These are phyloP conservation scores for Triglochin maritima DNA, from an alignment of 106 monocot genomes.

Conservation along the genomic window DNA sequence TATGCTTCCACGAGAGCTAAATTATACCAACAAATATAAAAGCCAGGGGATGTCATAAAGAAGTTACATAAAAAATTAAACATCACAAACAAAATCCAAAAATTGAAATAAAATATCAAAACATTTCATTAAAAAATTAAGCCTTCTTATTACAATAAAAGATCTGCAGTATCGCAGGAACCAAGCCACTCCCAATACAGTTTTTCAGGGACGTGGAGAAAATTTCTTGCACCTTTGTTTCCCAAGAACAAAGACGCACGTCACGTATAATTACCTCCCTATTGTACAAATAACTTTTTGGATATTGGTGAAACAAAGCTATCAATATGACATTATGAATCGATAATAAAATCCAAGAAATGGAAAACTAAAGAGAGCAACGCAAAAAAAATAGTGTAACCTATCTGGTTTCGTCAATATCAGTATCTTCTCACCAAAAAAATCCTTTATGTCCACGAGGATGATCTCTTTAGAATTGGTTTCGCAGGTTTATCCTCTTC, in stretches of 20 bases:
- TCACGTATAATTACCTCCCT: not conserved
- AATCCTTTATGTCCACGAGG: slow-evolving; percentile 15
- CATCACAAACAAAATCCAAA: no score
- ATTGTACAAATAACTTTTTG: not conserved
- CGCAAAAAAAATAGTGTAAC: not conserved
- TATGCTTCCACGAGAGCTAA: no score
- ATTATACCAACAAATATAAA: no score
- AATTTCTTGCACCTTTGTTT: not conserved
- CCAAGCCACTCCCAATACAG: not conserved
- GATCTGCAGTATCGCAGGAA: no score
- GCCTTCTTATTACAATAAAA: no score
- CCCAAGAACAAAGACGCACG: not conserved
- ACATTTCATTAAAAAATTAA: no score
- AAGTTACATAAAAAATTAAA: no score
- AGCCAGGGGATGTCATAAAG: no score
- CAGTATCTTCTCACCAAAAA: not conserved
- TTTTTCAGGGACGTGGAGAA: not conserved
- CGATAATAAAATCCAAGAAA: not conserved
- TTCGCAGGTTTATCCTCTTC: slow-evolving; percentile 25
- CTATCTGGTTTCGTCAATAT: not conserved
- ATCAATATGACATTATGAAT: not conserved
- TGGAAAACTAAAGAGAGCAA: not conserved
- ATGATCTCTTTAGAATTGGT: slow-evolving; percentile 12
- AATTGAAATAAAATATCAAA: no score
- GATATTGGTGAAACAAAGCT: not conserved